A percentile compares a stretch with the other conserved stretches of the same genome.
Conservation (phyloP, 2,329 filamentous ascomycete genomes). For the Capronia epimyces region DNA sequence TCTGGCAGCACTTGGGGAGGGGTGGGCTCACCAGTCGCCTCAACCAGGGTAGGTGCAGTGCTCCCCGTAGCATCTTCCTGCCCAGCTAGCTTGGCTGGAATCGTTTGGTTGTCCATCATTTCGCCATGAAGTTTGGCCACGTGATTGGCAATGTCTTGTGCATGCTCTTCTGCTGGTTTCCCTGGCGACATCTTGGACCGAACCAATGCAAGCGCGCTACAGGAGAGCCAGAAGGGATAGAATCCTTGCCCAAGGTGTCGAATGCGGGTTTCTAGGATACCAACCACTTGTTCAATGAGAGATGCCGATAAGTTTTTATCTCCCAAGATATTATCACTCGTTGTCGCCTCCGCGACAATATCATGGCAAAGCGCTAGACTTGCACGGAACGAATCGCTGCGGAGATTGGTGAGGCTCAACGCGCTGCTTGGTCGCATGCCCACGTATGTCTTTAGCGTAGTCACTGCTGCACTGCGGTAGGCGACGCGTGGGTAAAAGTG, state of each 20-base stretch:
- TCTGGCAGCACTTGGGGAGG: constrained; percentile 11
- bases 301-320: constrained; percentile 8
- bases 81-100: neutral
- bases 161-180: constrained; percentile 19
- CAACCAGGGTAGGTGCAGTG: constrained; percentile 13
- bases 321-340: constrained; percentile 11
- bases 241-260: constrained; percentile 34
- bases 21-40: constrained; percentile 12
- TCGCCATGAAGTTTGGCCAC: constrained; percentile 11
- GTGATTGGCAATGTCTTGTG: constrained; percentile 30
- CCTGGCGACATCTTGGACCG: constrained; percentile 28
- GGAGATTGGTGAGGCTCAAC: constrained; percentile 11
- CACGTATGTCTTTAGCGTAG: constrained; percentile 20
- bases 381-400: constrained; percentile 20
- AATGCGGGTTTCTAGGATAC: constrained; percentile 34
- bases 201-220: constrained; percentile 33
- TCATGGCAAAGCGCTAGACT: constrained; percentile 17
- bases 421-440: constrained; percentile 11
- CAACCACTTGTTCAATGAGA: constrained; percentile 30
- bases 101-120: constrained; percentile 17
- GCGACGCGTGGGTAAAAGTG: constrained; percentile 30
- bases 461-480: constrained; percentile 24
- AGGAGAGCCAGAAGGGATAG: constrained; percentile 35
- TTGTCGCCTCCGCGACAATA: constrained; percentile 4
- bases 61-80: constrained; percentile 15